Percentiles rank a stretch among this genome's conserved stretches.
Conservation (phyloP, 1,284 basidiomycete genomes). For the Jaminaea rosea region DNA sequence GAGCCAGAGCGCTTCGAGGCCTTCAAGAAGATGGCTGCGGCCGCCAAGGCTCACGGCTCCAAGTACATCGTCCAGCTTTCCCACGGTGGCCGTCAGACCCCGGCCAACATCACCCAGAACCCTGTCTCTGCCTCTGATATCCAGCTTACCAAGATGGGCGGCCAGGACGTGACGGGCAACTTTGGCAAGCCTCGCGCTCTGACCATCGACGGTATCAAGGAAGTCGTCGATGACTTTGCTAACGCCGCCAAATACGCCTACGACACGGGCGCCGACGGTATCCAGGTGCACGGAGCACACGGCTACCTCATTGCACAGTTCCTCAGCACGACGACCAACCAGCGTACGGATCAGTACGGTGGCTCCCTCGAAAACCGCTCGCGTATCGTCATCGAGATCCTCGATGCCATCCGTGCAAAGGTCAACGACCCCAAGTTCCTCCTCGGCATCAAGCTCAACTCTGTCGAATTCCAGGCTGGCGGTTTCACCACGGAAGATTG, state of each 20-base stretch:
- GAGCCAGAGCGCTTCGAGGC: slow-evolving; percentile 34
- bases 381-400: slow-evolving; percentile 47
- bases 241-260: slow-evolving; percentile 47
- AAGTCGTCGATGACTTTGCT: slow-evolving; percentile 41
- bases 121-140: slow-evolving; percentile 36
- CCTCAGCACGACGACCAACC: slow-evolving; percentile 46
- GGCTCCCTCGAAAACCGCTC: slow-evolving; percentile 49
- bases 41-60: slow-evolving; percentile 49
- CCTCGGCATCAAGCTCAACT: slow-evolving; percentile 53
- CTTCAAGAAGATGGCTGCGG: slow-evolving; percentile 46
- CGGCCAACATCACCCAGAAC: slow-evolving; percentile 14
- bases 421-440: slow-evolving; percentile 48
- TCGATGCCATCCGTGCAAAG: slow-evolving; percentile 46
- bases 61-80: slow-evolving; percentile 50
- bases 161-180: slow-evolving; percentile 23
- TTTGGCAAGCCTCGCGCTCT: slow-evolving; percentile 21
- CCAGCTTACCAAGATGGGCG: slow-evolving; percentile 16
- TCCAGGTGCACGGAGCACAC: slow-evolving; percentile 44
- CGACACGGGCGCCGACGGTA: slow-evolving; percentile 47
- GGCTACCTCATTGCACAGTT: slow-evolving; percentile 41
- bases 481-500: slow-evolving; percentile 12
- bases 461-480: slow-evolving; percentile 27
- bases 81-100: slow-evolving; percentile 49
- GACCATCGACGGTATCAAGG: slow-evolving; percentile 24
- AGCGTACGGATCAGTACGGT: slow-evolving; percentile 49